These are phyloP conservation scores for Penicillium riverlandense DNA, from an alignment of 495 filamentous ascomycete species.

Conservation along the genomic window DNA sequence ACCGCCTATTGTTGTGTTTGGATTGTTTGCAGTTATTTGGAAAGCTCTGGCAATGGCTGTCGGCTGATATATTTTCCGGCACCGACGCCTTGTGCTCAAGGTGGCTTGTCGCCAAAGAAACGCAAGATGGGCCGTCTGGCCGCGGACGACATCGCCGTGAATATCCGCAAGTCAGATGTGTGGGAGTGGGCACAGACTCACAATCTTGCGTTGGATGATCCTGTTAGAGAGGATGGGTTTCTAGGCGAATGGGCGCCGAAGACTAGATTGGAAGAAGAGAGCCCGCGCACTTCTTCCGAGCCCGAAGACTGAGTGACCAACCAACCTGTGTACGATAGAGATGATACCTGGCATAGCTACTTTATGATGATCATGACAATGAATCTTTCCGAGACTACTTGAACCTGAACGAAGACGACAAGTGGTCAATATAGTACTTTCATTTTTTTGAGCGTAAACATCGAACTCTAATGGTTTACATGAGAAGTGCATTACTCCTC, in stretches of 20 bases:
- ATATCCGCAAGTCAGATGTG: slow-evolving; percentile 38
- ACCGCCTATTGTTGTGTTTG: too few relatives aligned
- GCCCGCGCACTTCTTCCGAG: slow-evolving; percentile 1
- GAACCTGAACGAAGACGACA: too few relatives aligned
- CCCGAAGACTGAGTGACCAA: slow-evolving; percentile 4
- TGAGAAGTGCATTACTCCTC: slow-evolving; percentile 34
- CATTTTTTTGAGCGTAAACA: slow-evolving; percentile 27
- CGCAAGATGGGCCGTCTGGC: slow-evolving; percentile 20
- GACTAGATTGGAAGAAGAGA: slow-evolving; percentile 3
- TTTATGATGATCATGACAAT: slow-evolving; percentile 4
- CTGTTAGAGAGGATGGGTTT: slow-evolving; percentile 42
- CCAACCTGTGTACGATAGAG: slow-evolving; percentile 2
- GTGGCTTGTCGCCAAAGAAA: slow-evolving; percentile 37
- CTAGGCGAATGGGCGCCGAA: slow-evolving; percentile 24
- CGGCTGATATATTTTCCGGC: too few relatives aligned
- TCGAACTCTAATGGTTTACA: slow-evolving; percentile 15
- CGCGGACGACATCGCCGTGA: slow-evolving; percentile 21
- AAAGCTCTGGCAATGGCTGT: too few relatives aligned
- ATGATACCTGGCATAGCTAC: background rate
- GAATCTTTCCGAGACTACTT: background rate
- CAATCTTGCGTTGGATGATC: slow-evolving; percentile 36
- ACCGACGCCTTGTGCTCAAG: too few relatives aligned
- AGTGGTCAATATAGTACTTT: slow-evolving; percentile 1
- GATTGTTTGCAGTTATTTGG: too few relatives aligned
- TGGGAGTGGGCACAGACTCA: slow-evolving; percentile 38